phyloP scores from a whole-genome alignment of 495 filamentous ascomycete species.

The Neurospora sp. region DNA sequence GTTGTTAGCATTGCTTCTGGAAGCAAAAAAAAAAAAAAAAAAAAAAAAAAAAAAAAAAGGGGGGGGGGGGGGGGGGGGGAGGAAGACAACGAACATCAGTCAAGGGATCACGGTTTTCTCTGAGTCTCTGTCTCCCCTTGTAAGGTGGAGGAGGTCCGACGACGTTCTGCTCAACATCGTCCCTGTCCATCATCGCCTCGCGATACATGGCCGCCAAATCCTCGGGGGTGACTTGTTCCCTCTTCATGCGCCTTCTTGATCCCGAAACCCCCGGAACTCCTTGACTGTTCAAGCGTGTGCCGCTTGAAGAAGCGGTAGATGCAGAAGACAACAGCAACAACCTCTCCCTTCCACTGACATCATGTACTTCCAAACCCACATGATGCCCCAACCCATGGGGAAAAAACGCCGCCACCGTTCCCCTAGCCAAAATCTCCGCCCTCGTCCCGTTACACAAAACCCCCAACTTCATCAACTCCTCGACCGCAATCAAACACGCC shows the following conservation, averaged over 20 bases:
- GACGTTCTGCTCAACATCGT: background rate
- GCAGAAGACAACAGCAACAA: conserved; percentile 8
- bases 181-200: conserved; percentile 4
- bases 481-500: conserved; percentile 61
- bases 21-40: background rate
- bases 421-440: conserved; percentile 54
- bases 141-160: background rate
- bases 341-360: conserved; percentile 39
- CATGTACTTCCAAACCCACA: conserved; percentile 83
- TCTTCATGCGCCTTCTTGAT: conserved; percentile 4
- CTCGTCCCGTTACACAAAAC: conserved; percentile 48
- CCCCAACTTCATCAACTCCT: conserved; percentile 59
- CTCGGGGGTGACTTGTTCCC: conserved; percentile 12
- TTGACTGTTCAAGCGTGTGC: background rate
- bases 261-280: background rate
- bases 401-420: conserved; percentile 72
- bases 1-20: background rate
- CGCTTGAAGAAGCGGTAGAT: background rate
- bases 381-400: conserved; percentile 89
- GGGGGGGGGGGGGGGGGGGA: no score
- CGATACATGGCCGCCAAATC: conserved; percentile 13
- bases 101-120: no score
- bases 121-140: conserved; percentile 32
- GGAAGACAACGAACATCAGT: no score
- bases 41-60: background rate